Conservation (phyloP, 768 basidiomycete genomes). For the Termitomyces titanicus region DNA sequence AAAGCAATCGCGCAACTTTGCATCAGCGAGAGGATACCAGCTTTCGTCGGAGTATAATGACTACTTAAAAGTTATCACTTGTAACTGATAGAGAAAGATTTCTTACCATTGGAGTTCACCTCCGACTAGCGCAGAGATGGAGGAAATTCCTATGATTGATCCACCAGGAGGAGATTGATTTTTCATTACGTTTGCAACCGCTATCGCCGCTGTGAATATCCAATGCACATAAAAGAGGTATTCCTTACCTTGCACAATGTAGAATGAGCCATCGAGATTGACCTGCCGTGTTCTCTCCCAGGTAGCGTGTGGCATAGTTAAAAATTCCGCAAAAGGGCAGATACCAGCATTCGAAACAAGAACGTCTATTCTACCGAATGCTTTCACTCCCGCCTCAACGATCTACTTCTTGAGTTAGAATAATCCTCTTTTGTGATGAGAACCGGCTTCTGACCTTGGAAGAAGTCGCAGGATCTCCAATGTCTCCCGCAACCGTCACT, state of each 20-base stretch:
- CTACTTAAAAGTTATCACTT: conserved; percentile 22
- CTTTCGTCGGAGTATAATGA: conserved; percentile 81
- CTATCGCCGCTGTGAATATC: conserved; percentile 26
- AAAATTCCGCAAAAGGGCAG: conserved; percentile 74
- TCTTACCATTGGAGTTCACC: conserved; percentile 64
- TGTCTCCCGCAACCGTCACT: conserved; percentile 61
- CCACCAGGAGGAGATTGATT: conserved; percentile 66
- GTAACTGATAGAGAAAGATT: background rate
- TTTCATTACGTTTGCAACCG: conserved; percentile 74
- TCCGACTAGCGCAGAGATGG: conserved; percentile 77
- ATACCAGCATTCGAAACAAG: conserved; percentile 54
- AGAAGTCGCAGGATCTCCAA: conserved; percentile 54
- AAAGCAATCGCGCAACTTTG: conserved; percentile 75
- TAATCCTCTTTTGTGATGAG: background rate
- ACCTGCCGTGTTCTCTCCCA: conserved; percentile 68
- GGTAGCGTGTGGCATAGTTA: conserved; percentile 59
- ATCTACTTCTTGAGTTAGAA: conserved; percentile 39
- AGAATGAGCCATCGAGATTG: conserved; percentile 77
- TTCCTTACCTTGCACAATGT: conserved; percentile 56
- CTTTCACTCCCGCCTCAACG: conserved; percentile 52
- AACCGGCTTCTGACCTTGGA: conserved; percentile 35
- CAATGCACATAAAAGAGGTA: background rate
- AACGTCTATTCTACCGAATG: conserved; percentile 62
- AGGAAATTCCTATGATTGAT: conserved; percentile 71
- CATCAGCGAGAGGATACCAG: conserved; percentile 75